Evolutionary conservation across 2,329 filamentous ascomycete genomes (phyloP), one percentile per base, ranked within the genome.

Genomic region (Rhinocladiella similis): DNA sequence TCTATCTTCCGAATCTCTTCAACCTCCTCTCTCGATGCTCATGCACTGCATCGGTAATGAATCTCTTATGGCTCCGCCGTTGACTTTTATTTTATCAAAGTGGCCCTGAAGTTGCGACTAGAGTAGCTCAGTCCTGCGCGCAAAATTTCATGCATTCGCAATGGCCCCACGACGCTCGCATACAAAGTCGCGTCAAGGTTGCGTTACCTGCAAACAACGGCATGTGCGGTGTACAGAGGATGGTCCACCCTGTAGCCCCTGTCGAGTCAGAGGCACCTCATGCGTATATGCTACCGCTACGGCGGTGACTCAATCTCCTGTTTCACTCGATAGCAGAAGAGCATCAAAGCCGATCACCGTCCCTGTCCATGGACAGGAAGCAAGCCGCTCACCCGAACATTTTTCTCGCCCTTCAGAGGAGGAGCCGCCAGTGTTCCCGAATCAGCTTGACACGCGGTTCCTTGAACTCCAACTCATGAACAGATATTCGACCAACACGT

Each of bases 401-500:
- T 4, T 6, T 33, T 33, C 29, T 33, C 29, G 29, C 29, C 38
- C 18, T 29, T 35, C 45, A 1, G 46, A 51, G 10, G 49, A 43
- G 7, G 27, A 10, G 16, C 38, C 39, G 9, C 41, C 50, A 39
- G 19, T 29, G 12, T 45, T 35, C 25, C 27, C 50, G n/a, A 29
- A n/a, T 16, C 10, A 27, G 16, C 12, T 43, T 22, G n/a, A 46
- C 22, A 46, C 25, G 12, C 42, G 47, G 14, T 43, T 65, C 6
- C 54, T 66, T 20, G 65, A 66, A 35, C 47, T 65, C 22, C 54
- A 63, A 27, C 62, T 66, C 25, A 57, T 66, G 57, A 63, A 66
- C 46, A 61, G 60, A 9, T 64, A 61, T 60, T 57, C 60, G 10
- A 57, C 52, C 13, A 46, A 49, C n/a, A 64, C 62, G 2, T 57